Evolutionary conservation across 2,329 filamentous ascomycete genomes (phyloP).

Genomic region (Chaetomium globosum): DNA sequence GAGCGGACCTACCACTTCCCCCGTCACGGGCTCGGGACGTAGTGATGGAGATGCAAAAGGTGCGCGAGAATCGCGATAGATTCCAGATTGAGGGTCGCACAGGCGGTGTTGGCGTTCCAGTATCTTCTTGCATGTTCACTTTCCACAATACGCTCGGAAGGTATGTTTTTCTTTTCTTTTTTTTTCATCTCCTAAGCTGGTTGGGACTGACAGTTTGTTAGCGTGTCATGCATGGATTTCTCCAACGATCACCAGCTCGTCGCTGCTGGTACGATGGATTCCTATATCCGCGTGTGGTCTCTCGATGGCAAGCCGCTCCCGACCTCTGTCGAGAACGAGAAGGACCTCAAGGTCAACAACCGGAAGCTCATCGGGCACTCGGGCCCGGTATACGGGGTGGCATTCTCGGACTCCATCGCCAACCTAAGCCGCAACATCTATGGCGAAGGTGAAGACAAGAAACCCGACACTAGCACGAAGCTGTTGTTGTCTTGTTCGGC

Average conservation of each 20-base stretch:
- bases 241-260: slow-evolving; percentile 87
- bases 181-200: background rate
- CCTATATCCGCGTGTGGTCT: slow-evolving; percentile 93
- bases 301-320: slow-evolving; percentile 81
- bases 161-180: slow-evolving; percentile 53
- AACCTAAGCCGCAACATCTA: slow-evolving; percentile 54
- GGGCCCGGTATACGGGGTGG: slow-evolving; percentile 83
- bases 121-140: slow-evolving; percentile 96
- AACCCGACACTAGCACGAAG: slow-evolving; percentile 62
- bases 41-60: slow-evolving; percentile 88
- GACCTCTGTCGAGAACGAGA: slow-evolving; percentile 62
- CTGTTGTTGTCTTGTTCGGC: slow-evolving; percentile 84
- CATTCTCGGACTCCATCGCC: slow-evolving; percentile 76
- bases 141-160: slow-evolving; percentile 95
- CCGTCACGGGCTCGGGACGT: slow-evolving; percentile 88
- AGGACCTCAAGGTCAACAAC: slow-evolving; percentile 63
- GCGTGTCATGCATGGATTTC: slow-evolving; percentile 91
- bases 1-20: slow-evolving; percentile 80
- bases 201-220: slow-evolving; percentile 42
- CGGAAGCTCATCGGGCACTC: slow-evolving; percentile 84
- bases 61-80: slow-evolving; percentile 88
- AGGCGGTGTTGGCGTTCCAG: slow-evolving; percentile 76
- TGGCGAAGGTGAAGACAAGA: slow-evolving; percentile 49
- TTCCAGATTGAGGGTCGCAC: slow-evolving; percentile 85
- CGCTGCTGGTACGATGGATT: slow-evolving; percentile 87